phyloP scores from a whole-genome alignment of 176 grass and related monocot species.

The Cymbopogon citratus region DNA sequence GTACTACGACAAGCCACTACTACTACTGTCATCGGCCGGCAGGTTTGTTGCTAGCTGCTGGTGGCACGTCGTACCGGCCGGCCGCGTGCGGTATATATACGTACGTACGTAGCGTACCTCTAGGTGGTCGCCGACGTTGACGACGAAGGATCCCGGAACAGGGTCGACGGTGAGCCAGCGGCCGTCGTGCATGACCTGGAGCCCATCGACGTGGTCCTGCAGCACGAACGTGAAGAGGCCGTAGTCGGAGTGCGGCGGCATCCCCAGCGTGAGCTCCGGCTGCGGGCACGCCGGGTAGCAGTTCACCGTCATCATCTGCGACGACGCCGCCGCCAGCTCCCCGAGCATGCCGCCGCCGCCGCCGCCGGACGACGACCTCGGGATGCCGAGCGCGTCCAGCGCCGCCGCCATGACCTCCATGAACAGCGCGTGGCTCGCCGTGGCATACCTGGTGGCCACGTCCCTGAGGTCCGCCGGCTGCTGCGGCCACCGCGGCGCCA shows the following conservation, averaged over 20 bases:
- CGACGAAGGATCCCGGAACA: conserved; percentile 45
- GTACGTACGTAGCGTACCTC: conserved; percentile 42
- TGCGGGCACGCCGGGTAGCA: conserved; percentile 82
- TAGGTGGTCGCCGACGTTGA: conserved; percentile 93
- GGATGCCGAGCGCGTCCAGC: conserved; percentile 36
- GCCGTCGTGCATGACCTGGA: conserved; percentile 51
- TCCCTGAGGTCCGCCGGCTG: conserved; percentile 47
- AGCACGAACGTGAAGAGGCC: conserved; percentile 80
- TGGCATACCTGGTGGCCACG: conserved; percentile 35
- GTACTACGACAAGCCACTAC: no score
- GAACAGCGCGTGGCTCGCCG: conserved; percentile 46
- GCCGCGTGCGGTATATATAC: no score
- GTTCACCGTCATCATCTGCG: conserved; percentile 75
- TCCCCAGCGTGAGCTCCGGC: conserved; percentile 80
- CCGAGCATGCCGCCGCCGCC: not conserved
- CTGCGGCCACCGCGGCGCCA: conserved; percentile 44
- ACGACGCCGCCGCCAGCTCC: conserved; percentile 41
- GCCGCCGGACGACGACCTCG: not conserved
- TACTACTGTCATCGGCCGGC: no score
- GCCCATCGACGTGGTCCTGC: conserved; percentile 68
- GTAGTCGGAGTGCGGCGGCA: conserved; percentile 94
- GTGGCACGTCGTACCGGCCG: no score
- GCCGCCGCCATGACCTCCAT: conserved; percentile 50
- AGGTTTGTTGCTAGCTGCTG: no score
- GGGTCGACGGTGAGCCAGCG: conserved; percentile 76